These are phyloP conservation scores for Apiotrichum montevideense DNA, from an alignment of 1,284 basidiomycete genomes.

Conservation along the genomic window DNA sequence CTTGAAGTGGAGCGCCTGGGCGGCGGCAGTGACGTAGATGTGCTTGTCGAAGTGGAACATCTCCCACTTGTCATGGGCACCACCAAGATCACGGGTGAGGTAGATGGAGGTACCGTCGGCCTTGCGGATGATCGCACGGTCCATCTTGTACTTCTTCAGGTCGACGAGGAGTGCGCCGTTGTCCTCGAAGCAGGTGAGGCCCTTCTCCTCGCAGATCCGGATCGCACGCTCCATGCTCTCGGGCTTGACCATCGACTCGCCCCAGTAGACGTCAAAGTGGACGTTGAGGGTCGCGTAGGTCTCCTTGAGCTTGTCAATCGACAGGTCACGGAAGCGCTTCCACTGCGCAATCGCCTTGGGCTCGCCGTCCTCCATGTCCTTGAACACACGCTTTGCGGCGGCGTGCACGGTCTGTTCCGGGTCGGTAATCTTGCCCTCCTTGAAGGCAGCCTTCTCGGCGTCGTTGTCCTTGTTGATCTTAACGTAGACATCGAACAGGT, in stretches of 20 bases:
- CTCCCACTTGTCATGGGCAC: conserved; percentile 84
- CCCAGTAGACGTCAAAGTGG: conserved; percentile 87
- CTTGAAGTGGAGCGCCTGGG: conserved; percentile 86
- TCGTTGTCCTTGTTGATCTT: conserved; percentile 79
- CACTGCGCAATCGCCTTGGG: conserved; percentile 77
- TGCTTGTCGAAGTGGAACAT: conserved; percentile 96
- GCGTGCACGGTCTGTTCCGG: conserved; percentile 56
- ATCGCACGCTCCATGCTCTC: conserved; percentile 68
- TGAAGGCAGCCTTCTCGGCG: conserved; percentile 49
- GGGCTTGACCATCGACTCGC: conserved; percentile 82
- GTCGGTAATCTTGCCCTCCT: conserved; percentile 31
- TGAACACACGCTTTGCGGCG: conserved; percentile 85
- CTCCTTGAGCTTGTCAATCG: conserved; percentile 82
- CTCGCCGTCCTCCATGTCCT: conserved; percentile 91
- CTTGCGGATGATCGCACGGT: conserved; percentile 85
- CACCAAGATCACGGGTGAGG: conserved; percentile 95
- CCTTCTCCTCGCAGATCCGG: conserved; percentile 49
- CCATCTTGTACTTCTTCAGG: conserved; percentile 80
- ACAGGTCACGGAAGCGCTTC: conserved; percentile 87
- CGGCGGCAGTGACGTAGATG: conserved; percentile 92
- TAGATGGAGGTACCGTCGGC: conserved; percentile 96
- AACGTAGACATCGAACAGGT: conserved; percentile 91
- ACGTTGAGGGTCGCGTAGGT: conserved; percentile 90
- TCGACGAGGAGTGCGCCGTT: conserved; percentile 71
- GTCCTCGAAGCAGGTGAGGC: conserved; percentile 55